These are phyloP conservation scores for Lyophyllum semitale DNA, from an alignment of 768 basidiomycete species.

Conservation along the genomic window DNA sequence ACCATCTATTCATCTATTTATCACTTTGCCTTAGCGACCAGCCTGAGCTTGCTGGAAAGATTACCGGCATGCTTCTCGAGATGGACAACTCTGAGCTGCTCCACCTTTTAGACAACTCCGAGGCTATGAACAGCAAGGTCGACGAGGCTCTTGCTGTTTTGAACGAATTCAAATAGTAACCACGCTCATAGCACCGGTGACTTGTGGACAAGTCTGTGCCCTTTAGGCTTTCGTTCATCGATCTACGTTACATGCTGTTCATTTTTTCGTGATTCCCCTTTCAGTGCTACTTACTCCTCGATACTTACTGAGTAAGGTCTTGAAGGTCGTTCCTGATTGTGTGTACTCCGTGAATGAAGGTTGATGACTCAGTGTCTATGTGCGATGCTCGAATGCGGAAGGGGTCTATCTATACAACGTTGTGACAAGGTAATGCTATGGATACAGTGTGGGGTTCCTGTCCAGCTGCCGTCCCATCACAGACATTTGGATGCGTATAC, in stretches of 20 bases:
- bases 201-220: no score
- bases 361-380: constrained; percentile 60
- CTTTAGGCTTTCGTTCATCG: no score
- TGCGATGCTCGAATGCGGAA: not conserved
- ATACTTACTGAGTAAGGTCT: constrained; percentile 36
- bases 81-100: constrained; percentile 97
- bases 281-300: constrained; percentile 30
- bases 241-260: constrained; percentile 31
- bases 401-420: constrained; percentile 2
- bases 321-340: constrained; percentile 51
- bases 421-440: constrained; percentile 4
- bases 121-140: constrained; percentile 88
- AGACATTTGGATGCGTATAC: constrained; percentile 49
- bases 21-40: constrained; percentile 53
- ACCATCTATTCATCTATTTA: constrained; percentile 10
- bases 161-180: constrained; percentile 63
- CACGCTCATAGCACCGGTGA: constrained; percentile 26
- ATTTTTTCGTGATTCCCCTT: constrained; percentile 29
- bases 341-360: constrained; percentile 56
- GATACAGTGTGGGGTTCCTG: constrained; percentile 1
- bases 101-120: constrained; percentile 79
- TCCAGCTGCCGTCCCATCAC: constrained; percentile 15
- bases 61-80: constrained; percentile 98
- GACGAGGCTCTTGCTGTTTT: constrained; percentile 89
- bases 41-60: constrained; percentile 96